Percentiles rank a stretch among this genome's conserved stretches.
These are phyloP conservation scores for Ceriops zippeliana DNA, from an alignment of 345 rosid species.

Conservation along the genomic window DNA sequence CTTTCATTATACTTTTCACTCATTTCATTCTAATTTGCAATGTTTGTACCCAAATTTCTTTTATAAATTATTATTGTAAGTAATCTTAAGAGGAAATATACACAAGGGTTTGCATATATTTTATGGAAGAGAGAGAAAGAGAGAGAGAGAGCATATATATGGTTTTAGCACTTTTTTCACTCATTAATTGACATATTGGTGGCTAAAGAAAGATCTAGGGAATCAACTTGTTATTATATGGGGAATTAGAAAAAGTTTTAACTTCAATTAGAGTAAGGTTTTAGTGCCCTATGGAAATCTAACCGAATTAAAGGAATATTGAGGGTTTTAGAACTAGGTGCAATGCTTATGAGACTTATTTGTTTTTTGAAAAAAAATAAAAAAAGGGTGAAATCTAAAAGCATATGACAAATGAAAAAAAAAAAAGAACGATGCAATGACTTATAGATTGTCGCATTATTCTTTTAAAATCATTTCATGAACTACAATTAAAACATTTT, in stretches of 20 bases:
- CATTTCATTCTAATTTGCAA: background rate
- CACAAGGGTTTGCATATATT: background rate
- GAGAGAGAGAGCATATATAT: constrained; percentile 26
- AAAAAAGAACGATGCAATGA: too few relatives aligned
- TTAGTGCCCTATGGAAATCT: background rate
- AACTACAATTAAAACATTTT: too few relatives aligned
- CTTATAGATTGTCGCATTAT: too few relatives aligned
- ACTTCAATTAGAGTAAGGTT: constrained; percentile 9
- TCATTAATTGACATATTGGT: constrained; percentile 10
- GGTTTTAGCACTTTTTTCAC: constrained; percentile 4
- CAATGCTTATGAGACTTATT: too few relatives aligned
- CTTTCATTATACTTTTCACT: too few relatives aligned
- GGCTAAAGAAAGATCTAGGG: constrained; percentile 7
- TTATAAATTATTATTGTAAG: background rate
- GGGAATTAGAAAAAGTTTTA: constrained; percentile 6
- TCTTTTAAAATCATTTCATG: too few relatives aligned
- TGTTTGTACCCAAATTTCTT: background rate
- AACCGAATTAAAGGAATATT: constrained; percentile 5
- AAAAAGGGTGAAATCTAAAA: too few relatives aligned
- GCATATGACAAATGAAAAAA: too few relatives aligned
- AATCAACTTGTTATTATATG: constrained; percentile 9
- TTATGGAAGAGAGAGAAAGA: background rate
- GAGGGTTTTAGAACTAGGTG: too few relatives aligned
- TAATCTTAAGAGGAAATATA: background rate
- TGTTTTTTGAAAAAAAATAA: too few relatives aligned